These are phyloP conservation scores for Xylaria curta DNA, from an alignment of 495 filamentous ascomycete species.

Conservation along the genomic window DNA sequence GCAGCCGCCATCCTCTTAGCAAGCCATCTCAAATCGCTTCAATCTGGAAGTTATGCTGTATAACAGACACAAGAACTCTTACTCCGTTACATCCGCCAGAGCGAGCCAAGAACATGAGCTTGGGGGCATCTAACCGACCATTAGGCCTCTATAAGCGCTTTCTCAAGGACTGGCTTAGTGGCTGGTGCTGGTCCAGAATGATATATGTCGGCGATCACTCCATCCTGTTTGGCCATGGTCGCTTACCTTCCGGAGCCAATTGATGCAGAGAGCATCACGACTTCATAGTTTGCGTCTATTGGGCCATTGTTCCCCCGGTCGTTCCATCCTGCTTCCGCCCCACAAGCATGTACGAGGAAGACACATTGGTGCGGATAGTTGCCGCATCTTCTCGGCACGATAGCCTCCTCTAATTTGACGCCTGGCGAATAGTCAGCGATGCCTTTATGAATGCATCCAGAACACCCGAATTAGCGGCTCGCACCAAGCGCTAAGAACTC, in stretches of 20 bases:
- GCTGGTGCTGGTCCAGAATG: neutral
- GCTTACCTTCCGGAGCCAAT: conserved; percentile 18
- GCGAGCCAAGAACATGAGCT: conserved; percentile 29
- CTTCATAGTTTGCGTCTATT: conserved; percentile 5
- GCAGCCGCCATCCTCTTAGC: neutral
- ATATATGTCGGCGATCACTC: conserved; percentile 18
- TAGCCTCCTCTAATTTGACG: conserved; percentile 3
- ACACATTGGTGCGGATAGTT: conserved; percentile 13
- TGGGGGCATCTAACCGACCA: neutral
- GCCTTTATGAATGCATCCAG: neutral
- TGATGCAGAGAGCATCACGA: conserved; percentile 12
- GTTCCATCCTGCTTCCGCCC: conserved; percentile 9
- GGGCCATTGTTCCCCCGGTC: neutral
- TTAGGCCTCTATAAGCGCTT: conserved; percentile 4
- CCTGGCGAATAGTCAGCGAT: conserved; percentile 11
- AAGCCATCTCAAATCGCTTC: conserved; percentile 28
- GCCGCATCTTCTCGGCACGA: conserved; percentile 18
- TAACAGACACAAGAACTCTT: conserved; percentile 19
- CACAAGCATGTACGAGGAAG: conserved; percentile 5
- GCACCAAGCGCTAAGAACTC: neutral
- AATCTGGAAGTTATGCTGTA: conserved; percentile 24
- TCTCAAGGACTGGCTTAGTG: neutral
- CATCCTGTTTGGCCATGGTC: conserved; percentile 26
- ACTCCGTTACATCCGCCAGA: conserved; percentile 41
- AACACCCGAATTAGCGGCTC: conserved; percentile 1